Base-by-base conservation (phyloP, 2,329 filamentous ascomycete species). In the Epichloe sibirici region DNA sequence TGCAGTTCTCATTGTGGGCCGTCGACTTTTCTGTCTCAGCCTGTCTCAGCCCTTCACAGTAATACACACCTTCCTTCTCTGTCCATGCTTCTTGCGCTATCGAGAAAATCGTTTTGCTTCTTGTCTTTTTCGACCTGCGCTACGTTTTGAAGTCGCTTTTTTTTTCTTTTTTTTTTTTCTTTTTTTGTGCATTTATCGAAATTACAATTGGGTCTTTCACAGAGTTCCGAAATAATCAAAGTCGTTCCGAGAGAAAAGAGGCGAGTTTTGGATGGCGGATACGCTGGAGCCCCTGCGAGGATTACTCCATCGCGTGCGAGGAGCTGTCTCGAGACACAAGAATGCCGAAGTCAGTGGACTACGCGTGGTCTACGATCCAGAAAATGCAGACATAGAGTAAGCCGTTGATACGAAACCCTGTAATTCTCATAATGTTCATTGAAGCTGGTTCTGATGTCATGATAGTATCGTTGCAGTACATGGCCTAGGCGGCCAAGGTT, bases 391-490 rank as follows among this genome's bases (percentile, higher is more conserved):
- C 9, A 61, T 63, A 17, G 61, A 63, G 61, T 63, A 53, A 25
- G 59, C 21, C 13, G 3, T 35, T 45, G 9, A 9, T n/a, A 21
- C 12, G 15, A 28, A 21, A 25, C 35, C 3, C 11, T 8, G 17
- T 43, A 12, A 15, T 28, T 12, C 17, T 25, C 5, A 9, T 4
- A 31, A 31, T 25, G 9, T 7, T 17, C 38, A 8, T 15, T 17
- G 12, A 35, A 12, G 37, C 25, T 35, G 8, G n/a, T 15, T 5
- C 45, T 53, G 17, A 53, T 12, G 38, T 45, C n/a, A 12, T 25
- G n/a, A 25, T 21, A 63, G 61, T 55, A 62, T 63, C 44, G 61
- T 63, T 31, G 61, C 60, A 23, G 59, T 62, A 40, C 60, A 63
- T 47, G 59, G 60, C 40, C 58, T 63, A 17, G 59, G 59, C 7